phyloP scores from a whole-genome alignment of 305 asterid genomes.

The Stenogyne calaminthoides region DNA sequence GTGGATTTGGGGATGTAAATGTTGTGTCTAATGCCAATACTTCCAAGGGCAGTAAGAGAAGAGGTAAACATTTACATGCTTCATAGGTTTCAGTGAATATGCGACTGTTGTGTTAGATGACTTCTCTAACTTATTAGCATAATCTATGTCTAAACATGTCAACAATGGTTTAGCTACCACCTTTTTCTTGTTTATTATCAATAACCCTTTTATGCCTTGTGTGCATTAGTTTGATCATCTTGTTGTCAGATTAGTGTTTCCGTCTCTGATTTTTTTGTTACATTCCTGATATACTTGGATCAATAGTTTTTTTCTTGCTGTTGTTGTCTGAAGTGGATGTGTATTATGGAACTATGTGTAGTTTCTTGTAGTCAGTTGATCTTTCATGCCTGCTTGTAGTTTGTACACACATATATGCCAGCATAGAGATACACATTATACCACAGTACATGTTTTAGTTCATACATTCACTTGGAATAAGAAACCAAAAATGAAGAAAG shows the following conservation, averaged over 20 bases:
- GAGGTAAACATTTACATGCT: constrained; percentile 39
- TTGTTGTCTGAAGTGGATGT: neutral
- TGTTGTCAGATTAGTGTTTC: neutral
- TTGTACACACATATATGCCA: neutral
- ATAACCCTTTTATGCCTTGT: neutral
- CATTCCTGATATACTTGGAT: neutral
- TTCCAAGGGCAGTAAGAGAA: constrained; percentile 47
- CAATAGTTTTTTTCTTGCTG: neutral
- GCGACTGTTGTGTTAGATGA: neutral
- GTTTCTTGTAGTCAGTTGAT: constrained; percentile 4
- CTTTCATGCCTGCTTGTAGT: neutral
- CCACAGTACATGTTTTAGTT: neutral
- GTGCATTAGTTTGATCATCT: neutral
- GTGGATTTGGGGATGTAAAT: constrained; percentile 50
- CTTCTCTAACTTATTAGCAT: constrained; percentile 12
- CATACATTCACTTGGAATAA: neutral
- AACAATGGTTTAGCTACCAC: neutral
- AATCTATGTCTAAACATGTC: neutral
- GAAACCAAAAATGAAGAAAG: neutral
- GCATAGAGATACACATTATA: neutral
- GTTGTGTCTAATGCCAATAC: constrained; percentile 33
- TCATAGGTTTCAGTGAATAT: constrained; percentile 16
- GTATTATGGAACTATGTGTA: neutral
- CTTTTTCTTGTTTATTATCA: neutral
- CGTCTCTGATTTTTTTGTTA: neutral